Evolutionary conservation across 495 filamentous ascomycete species (phyloP), one percentile per base, ranked within the genome.

Genomic region (Trichodelitschia bisporula): DNA sequence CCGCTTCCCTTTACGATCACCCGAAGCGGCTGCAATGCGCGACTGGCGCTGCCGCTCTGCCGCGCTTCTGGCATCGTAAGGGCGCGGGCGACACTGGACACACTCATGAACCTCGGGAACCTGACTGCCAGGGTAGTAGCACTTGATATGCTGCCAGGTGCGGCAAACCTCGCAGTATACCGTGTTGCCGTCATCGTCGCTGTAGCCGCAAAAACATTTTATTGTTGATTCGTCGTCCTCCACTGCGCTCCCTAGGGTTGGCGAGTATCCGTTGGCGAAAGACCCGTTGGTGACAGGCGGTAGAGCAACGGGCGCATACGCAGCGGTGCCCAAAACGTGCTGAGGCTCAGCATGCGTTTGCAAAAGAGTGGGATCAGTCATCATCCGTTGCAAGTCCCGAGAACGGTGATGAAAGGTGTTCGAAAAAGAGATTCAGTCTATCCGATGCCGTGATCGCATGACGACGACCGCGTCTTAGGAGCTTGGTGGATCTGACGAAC

Each of bases 71-170:
- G n/a, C n/a, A n/a, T n/a, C n/a, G n/a, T n/a, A n/a, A n/a, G n/a
- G 42, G 38, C 79, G 61, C 12, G 84, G 79, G 35, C 69, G 58
- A 53, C 86, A 99, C 36, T 86, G 80, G 31, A 62, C 62, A 53
- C 86, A 99, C 40, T 69, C 72, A 52, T 99, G 90, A 40, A 70
- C 63, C 14, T 76, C 63, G 23, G 78, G 84, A 26, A 89, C 71
- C 20, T 66, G 61, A 29, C 61, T 62, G 30, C 66, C 56, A 29
- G 35, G 34, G 46, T 92, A 89, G 53, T 91, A 93, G 54, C 86
- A 99, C 41, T 77, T 66, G 38, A 89, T 83, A 52, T 99, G 86
- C 52, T 99, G 86, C 86, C 86, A 99, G 26, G 79, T 89, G 46
- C 91, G 75, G 55, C 86, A 99, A 34, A 56, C 58, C 47, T 99